These are phyloP conservation scores for Piper betle DNA, from an alignment of 164 flowering plant genomes.

Conservation along the genomic window DNA sequence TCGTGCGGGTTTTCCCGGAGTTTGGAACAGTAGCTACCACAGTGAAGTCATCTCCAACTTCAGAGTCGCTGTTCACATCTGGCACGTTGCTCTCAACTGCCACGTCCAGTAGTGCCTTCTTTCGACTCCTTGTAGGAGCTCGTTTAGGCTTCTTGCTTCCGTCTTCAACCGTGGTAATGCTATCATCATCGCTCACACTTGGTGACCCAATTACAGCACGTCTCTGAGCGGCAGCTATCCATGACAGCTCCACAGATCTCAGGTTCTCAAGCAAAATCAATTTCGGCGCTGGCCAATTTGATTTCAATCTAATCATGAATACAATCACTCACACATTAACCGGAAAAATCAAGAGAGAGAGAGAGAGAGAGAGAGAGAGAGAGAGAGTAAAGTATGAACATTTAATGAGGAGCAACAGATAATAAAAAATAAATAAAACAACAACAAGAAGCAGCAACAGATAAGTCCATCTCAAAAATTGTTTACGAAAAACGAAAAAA, in stretches of 20 bases:
- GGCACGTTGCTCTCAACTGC: neutral
- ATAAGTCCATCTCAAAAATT: too few relatives aligned
- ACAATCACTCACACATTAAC: neutral
- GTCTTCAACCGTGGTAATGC: constrained; percentile 16
- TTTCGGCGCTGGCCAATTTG: constrained; percentile 8
- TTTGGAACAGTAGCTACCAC: constrained; percentile 6
- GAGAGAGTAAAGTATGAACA: neutral
- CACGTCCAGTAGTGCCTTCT: neutral
- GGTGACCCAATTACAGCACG: constrained; percentile 10
- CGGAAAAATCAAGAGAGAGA: neutral
- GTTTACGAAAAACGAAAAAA: too few relatives aligned
- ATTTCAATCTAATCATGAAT: constrained; percentile 1
- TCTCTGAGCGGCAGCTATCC: constrained; percentile 23
- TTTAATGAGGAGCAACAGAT: too few relatives aligned
- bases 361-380: neutral
- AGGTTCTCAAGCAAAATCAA: constrained; percentile 18
- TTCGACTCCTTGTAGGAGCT: constrained; percentile 15
- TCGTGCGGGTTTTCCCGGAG: constrained; percentile 17
- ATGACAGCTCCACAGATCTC: constrained; percentile 18
- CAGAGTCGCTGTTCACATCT: constrained; percentile 1
- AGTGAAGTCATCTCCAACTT: neutral
- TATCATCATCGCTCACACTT: constrained; percentile 17
- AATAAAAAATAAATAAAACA: too few relatives aligned
- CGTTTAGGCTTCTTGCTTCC: constrained; percentile 21
- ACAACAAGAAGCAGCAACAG: too few relatives aligned